phyloP scores from a whole-genome alignment of 768 basidiomycete species.

The Amanita pseudoporphyria region DNA sequence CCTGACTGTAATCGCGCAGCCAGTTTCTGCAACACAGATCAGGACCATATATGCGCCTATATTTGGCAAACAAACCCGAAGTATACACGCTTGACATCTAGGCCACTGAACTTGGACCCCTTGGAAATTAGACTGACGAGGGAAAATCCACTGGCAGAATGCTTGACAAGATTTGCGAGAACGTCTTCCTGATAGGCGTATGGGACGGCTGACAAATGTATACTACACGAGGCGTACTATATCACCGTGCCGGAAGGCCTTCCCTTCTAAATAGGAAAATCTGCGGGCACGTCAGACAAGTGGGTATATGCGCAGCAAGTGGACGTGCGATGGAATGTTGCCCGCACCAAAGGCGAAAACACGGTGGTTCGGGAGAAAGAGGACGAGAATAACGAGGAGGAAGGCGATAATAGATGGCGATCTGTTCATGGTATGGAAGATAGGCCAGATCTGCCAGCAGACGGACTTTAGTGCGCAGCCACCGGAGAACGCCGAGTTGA shows the following conservation, averaged over 20 bases:
- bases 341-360: constrained; percentile 77
- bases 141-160: constrained; percentile 43
- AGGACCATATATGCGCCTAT: constrained; percentile 3
- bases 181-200: constrained; percentile 48
- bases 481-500: constrained; percentile 18
- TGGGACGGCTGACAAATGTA: constrained; percentile 3
- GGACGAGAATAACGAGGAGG: constrained; percentile 38
- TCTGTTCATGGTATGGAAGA: constrained; percentile 20
- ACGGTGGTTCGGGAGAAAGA: constrained; percentile 47
- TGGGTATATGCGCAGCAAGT: constrained; percentile 6
- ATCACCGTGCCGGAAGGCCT: constrained; percentile 83
- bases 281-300: constrained; percentile 24
- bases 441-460: too few relatives aligned
- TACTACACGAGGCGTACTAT: constrained; percentile 40
- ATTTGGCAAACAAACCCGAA: constrained; percentile 44
- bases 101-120: constrained; percentile 60
- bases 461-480: constrained; percentile 7
- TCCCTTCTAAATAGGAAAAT: constrained; percentile 80
- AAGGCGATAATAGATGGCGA: constrained; percentile 33
- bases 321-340: constrained; percentile 66
- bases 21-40: constrained; percentile 46
- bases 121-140: constrained; percentile 49
- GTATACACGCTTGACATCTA: constrained; percentile 81
- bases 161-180: constrained; percentile 51
- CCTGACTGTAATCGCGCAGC: constrained; percentile 84